Base-by-base conservation (phyloP, 305 asterid species). In the Ilex paraguariensis region DNA sequence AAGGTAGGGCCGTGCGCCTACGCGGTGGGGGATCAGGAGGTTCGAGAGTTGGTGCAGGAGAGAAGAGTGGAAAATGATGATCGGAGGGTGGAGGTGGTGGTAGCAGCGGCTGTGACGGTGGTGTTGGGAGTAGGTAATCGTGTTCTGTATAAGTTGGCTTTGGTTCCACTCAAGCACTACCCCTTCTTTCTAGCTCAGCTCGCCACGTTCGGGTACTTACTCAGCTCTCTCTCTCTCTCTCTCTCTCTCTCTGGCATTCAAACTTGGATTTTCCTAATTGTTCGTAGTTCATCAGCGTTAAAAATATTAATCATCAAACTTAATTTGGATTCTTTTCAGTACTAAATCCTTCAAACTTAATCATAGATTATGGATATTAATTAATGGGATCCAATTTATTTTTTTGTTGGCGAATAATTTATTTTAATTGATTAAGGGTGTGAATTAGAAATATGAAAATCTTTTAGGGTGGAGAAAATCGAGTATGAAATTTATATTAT, bases 121-220 rank as follows among this genome's bases (percentile, higher is more conserved):
- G 88, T 87, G 72, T 81, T 92, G 45, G 98, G 98, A 40, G 97
- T 92, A 3, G 98, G 91, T 59, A 89, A 92, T 75, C 88, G 98
- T 4, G 93, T 92, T 73, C 86, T 92, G 45, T 89, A 92, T 71
- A 92, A 92, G 79, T 90, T 92, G 51, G 98, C 98, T 36, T 81
- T 92, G 59, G 91, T 89, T 45, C 98, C 97, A 70, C 90, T 92
- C 40, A 89, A 84, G 73, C 90, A 69, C 28, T 81, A 92, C 71
- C 98, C 98, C 0, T 92, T 92, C 77, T 88, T 92, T 44, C 87
- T 92, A 17, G 98, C 98, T 59, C 97, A 92, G 76, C 79, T 92
- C 63, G 97, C 98, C 69, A 92, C 98, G 56, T 79, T 92, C 77
- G 98, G 97, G 98, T 91, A 82, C 10, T 9, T 46, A 6, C 9